Base-by-base conservation (phyloP, 2,329 filamentous ascomycete species). In the Fusarium sp. region DNA sequence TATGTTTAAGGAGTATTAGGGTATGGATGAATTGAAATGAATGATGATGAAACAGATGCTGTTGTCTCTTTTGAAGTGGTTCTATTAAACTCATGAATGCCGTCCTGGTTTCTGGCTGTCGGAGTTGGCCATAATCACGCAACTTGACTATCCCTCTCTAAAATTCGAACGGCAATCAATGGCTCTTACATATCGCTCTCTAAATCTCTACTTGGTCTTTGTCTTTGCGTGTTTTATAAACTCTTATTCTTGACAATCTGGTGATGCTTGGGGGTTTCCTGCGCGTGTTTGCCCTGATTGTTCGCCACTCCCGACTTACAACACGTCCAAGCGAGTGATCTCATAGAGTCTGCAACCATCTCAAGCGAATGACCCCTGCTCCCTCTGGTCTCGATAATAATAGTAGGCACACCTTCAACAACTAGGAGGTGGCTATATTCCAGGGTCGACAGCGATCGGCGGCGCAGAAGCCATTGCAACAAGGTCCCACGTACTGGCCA, bases 381-480 rank as follows among this genome's bases (percentile, higher is more conserved):
- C 31, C 31, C 12, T 34, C 13, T 40, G 12, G 37, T 15, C 6
- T n/a, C 15, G 7, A 6, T 6, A 8, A 27, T n/a, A 39, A 16
- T 30, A 16, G 11, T 27, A 18, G 31, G 23, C 13, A 51, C 15
- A 3, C 27, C 51, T 9, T 15, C 34, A 18, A 23, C 23, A 23
- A 23, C 37, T 34, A 64, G 15, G 58, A 57, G 11, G 59, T 68
- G 7, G 59, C 55, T 4, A 63, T 65, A 47, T 76, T 67, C 73
- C 73, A 85, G 4, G 83, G 80, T 23, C 81, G 77, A 72, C 83
- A 85, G 54, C 77, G 78, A 31, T 77, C 78, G 5, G 80, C 83
- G 3, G 81, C 81, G 58, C 83, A 85, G 68, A 79, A 81, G 6
- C 83, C 83, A 23, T 79, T 81, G 73, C 83, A 85, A 78, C 83